Base-by-base conservation (phyloP, 2,329 filamentous ascomycete genomes). In the Blastomyces emzantsi region DNA sequence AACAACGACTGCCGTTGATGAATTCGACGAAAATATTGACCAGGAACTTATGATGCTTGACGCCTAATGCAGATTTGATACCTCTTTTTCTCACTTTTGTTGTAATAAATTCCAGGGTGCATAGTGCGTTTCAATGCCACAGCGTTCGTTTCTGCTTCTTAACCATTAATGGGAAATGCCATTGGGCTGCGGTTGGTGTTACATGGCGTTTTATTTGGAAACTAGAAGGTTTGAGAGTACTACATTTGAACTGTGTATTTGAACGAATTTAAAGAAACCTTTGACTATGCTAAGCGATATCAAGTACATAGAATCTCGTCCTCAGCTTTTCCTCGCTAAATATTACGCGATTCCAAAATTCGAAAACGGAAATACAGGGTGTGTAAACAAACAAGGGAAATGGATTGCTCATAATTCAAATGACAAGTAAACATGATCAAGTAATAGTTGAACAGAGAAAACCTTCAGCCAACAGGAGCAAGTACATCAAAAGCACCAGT, bases 401-500 rank as follows among this genome's bases (percentile, higher is more conserved):
- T 33, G 25, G 11, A 43, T 22, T 59, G 43, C 43, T 15, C 25
- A 62, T 33, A 43, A 41, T 64, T 62, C 65, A 65, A 67, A 63
- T 41, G 64, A 57, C 66, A 63, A 67, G 63, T 39, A 30, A 25
- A 13, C 25, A 52, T 30, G 49, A 30, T 52, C 49, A 30, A 49
- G 49, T 15, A 52, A 13, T 2, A 25, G 49, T 8, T 52, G 22
- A 28, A 13, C 43, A 25, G n/a, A 30, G 6, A 54, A 59, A 33
- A 28, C 58, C 33, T 68, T 67, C 75, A 78, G 70, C 73, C 76
- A 67, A 80, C 76, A 68, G 78, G 78, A 71, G 81, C 79, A 72
- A 97, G 80, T 54, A 99, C 87, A 78, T 97, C 92, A 76, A 97
- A 97, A 25, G 88, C 85, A 49, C 94, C 94, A 1, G 94, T 99